phyloP scores from a whole-genome alignment of 2,329 filamentous ascomycete genomes.

The Botrytis aclada region DNA sequence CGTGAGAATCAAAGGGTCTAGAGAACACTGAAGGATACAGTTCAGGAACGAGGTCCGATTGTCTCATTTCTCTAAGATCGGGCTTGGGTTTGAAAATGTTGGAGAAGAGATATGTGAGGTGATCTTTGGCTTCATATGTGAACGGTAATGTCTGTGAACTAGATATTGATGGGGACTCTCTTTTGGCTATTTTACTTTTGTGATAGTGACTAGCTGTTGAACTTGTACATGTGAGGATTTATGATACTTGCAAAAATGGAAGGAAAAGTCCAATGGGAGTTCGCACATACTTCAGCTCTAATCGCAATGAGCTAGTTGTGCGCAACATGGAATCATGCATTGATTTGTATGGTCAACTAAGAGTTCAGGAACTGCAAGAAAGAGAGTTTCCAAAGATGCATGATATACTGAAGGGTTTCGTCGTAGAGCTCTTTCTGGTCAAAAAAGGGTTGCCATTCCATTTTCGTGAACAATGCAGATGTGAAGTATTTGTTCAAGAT shows the following conservation, averaged over 20 bases:
- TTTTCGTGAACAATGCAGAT: neutral
- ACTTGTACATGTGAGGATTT: neutral
- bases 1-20: neutral
- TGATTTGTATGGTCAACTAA: neutral
- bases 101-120: neutral
- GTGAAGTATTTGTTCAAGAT: neutral
- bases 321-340: neutral
- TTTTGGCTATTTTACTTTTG: fast-evolving
- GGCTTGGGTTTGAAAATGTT: neutral
- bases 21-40: neutral
- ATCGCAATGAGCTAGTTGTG: neutral
- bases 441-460: neutral
- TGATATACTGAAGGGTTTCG: no score
- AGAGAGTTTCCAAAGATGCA: no score
- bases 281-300: neutral
- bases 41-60: no score
- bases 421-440: neutral
- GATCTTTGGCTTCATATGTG: no score
- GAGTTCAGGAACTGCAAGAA: neutral
- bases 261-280: no score
- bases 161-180: no score
- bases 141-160: no score
- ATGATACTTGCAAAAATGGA: neutral
- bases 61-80: neutral
- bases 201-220: neutral